Percentiles rank a stretch among this genome's conserved stretches.
Evolutionary conservation across 192 early-diverging fungal species (phyloP).

Genomic region (Neocallimastix lanati): DNA sequence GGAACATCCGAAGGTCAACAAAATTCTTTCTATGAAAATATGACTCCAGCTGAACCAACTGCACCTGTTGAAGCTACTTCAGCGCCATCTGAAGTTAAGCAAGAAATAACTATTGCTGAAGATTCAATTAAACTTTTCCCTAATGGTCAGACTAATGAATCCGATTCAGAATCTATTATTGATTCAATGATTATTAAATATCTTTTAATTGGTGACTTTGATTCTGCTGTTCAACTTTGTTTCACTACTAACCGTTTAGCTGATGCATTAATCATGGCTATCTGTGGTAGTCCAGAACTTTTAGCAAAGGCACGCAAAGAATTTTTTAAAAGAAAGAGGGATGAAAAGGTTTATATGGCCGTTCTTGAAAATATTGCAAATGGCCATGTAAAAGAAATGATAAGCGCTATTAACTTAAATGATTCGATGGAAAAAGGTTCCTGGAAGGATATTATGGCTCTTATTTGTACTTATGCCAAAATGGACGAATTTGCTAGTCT

Average conservation of each 20-base stretch:
- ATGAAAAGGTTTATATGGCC: slow-evolving; percentile 59
- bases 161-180: slow-evolving; percentile 20
- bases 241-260: slow-evolving; percentile 61
- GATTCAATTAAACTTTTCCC: slow-evolving; percentile 15
- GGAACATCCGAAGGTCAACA: neutral
- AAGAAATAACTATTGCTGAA: slow-evolving; percentile 1
- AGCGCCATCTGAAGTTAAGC: slow-evolving; percentile 2
- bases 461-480: slow-evolving; percentile 83
- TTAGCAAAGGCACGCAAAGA: slow-evolving; percentile 53
- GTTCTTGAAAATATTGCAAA: slow-evolving; percentile 62
- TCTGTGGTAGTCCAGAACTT: slow-evolving; percentile 66
- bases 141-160: slow-evolving; percentile 32
- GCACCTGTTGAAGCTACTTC: neutral
- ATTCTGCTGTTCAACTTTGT: slow-evolving; percentile 75
- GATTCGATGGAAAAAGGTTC: slow-evolving; percentile 17
- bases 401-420: slow-evolving; percentile 49
- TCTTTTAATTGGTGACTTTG: slow-evolving; percentile 79
- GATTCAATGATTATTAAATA: slow-evolving; percentile 73
- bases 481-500: slow-evolving; percentile 62
- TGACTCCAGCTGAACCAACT: neutral
- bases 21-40: neutral
- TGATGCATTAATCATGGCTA: slow-evolving; percentile 74
- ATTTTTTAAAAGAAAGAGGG: slow-evolving; percentile 59
- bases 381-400: slow-evolving; percentile 67
- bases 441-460: slow-evolving; percentile 84